Evolutionary conservation across 192 early-diverging fungal species (phyloP), one percentile per base, ranked within the genome.

Genomic region (Mortierella antarctica): DNA sequence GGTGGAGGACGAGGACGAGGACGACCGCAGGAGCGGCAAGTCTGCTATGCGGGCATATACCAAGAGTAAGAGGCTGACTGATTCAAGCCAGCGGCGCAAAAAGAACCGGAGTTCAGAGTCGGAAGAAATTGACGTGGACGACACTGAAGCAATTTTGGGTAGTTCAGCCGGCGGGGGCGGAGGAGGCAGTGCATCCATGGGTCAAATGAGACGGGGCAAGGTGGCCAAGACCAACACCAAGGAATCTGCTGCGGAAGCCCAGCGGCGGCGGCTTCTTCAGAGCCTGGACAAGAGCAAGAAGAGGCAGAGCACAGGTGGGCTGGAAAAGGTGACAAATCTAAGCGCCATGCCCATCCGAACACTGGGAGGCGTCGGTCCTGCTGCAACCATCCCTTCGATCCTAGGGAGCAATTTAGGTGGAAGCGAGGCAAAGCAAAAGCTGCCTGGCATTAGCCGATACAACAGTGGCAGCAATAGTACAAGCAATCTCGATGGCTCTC

Each of bases 41-140:
- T 71, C 59, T 21, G 23, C 18, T 8, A 15, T 47, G 13, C 57
- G 23, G 39, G 68, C 67, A 12, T 56, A 54, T 14, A 42, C 68
- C 9, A 70, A 23, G 18, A 60, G 12, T 14, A 78, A 60, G 18
- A 31, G 55, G 11, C 65, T 55, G 5, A 11, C 44, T 10, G 74
- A 77, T 44, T 18, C 46, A 14, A 65, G 50, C 20, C 56, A 70
- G 18, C 61, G 74, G 8, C 74, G 67, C 13, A 57, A 57, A 51
- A 78, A 54, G 20, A 63, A 63, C n/a, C 54, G 31, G 12, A 70
- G 62, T 40, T 78, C 74, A 3, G 74, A 70, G 0, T 78, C 74
- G 6, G 74, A 78, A 58, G 74, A 78, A 47, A 78, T 78, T 54
- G 74, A 78, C 9, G 74, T 78, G 14, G 74, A 78, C 56, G 74